A percentile compares a stretch with the other conserved stretches of the same genome.
Evolutionary conservation across 2,329 filamentous ascomycete species (phyloP).

Genomic region (Cladophialophora carrionii): DNA sequence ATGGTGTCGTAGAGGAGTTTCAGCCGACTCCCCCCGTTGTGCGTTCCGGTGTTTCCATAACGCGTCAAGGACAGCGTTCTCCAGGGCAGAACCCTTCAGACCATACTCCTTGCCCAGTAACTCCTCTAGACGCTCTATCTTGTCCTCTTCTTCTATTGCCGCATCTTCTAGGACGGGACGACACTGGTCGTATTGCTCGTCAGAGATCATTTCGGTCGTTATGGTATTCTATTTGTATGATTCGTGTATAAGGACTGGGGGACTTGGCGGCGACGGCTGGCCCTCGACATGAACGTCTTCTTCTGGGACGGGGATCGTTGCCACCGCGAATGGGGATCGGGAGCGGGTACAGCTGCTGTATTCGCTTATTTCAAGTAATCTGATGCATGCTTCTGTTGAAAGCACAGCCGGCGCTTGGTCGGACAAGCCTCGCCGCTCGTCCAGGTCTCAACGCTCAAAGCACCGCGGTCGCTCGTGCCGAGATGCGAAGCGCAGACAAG

Average conservation of each 20-base stretch:
- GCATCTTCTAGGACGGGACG: conserved; percentile 83
- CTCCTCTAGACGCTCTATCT: conserved; percentile 87
- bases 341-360: conserved; percentile 3
- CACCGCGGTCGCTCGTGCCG: conserved; percentile 1
- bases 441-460: background rate
- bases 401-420: background rate
- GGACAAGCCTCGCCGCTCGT: background rate
- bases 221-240: conserved; percentile 16
- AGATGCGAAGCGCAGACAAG: background rate
- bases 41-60: conserved; percentile 71
- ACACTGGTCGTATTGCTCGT: conserved; percentile 89
- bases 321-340: background rate
- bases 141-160: conserved; percentile 87
- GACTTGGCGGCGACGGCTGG: background rate
- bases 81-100: conserved; percentile 74
- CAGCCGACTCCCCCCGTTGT: conserved; percentile 61
- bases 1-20: conserved; percentile 83
- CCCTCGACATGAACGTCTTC: conserved; percentile 24
- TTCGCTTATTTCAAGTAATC: background rate
- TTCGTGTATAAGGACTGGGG: background rate
- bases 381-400: background rate
- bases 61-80: conserved; percentile 87
- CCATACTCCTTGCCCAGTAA: conserved; percentile 77
- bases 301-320: background rate
- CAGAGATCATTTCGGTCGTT: conserved; percentile 72